Percentiles rank a stretch among this genome's conserved stretches.
phyloP scores from a whole-genome alignment of 306 rosid species.

The Boehmeria nivea region DNA sequence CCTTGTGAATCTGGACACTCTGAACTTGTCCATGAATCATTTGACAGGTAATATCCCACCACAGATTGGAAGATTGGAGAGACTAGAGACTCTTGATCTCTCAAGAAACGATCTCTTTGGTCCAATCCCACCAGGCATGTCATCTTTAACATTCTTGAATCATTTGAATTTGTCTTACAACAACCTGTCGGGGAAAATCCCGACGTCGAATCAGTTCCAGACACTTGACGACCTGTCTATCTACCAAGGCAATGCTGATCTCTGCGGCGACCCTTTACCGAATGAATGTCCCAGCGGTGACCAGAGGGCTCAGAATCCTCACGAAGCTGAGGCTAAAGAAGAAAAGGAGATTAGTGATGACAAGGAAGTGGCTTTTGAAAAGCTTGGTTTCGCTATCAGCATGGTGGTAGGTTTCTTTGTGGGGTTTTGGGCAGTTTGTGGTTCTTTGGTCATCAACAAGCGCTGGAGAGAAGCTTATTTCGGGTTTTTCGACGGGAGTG shows the following conservation, averaged over 20 bases:
- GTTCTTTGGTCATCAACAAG: background rate
- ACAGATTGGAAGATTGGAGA: background rate
- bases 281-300: background rate
- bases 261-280: background rate
- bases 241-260: conserved; percentile 2
- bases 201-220: background rate
- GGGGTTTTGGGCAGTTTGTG: conserved; percentile 14
- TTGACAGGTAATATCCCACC: background rate
- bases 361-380: background rate
- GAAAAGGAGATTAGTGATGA: background rate
- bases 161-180: background rate
- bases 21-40: background rate
- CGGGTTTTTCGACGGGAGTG: background rate
- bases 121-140: background rate
- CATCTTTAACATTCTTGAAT: background rate
- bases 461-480: conserved; percentile 17
- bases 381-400: background rate
- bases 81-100: background rate
- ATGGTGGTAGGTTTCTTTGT: background rate
- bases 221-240: background rate
- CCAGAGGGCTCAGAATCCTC: background rate
- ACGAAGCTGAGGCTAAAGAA: background rate
- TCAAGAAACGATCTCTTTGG: background rate
- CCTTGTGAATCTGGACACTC: background rate
- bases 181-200: background rate